These are phyloP conservation scores for Protomyces lactucae-debilis DNA, from an alignment of 1,139 yeast genomes.

Conservation along the genomic window DNA sequence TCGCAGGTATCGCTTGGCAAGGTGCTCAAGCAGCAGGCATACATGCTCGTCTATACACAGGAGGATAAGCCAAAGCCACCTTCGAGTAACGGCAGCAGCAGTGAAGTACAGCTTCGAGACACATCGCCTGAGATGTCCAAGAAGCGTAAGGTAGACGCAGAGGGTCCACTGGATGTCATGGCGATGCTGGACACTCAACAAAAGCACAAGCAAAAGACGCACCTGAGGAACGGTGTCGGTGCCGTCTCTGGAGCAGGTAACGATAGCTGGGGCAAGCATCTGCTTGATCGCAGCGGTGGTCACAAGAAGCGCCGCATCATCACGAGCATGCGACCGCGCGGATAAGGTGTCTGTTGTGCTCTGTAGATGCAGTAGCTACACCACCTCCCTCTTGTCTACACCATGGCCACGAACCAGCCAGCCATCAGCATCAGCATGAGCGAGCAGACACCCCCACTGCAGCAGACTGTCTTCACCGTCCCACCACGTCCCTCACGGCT, in stretches of 20 bases:
- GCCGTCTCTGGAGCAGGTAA: not conserved
- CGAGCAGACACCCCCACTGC: not conserved
- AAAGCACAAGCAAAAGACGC: not conserved
- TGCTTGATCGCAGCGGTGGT: not conserved
- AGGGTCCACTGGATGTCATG: not conserved
- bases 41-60: conserved; percentile 64
- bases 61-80: not conserved
- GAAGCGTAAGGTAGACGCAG: not conserved
- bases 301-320: not conserved
- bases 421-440: not conserved
- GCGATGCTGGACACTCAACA: not conserved
- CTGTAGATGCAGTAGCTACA: not conserved
- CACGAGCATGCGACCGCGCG: not conserved
- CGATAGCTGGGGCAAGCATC: not conserved
- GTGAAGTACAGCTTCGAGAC: not conserved
- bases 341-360: not conserved
- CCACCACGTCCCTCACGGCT: not conserved
- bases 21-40: conserved; percentile 82
- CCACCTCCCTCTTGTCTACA: not conserved
- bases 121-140: not conserved
- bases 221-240: not conserved
- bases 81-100: not conserved
- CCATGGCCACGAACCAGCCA: not conserved
- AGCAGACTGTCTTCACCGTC: not conserved
- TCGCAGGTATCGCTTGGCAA: conserved; percentile 65